Base-by-base conservation (phyloP, 2,329 filamentous ascomycete species). In the Xylaria arbuscula region DNA sequence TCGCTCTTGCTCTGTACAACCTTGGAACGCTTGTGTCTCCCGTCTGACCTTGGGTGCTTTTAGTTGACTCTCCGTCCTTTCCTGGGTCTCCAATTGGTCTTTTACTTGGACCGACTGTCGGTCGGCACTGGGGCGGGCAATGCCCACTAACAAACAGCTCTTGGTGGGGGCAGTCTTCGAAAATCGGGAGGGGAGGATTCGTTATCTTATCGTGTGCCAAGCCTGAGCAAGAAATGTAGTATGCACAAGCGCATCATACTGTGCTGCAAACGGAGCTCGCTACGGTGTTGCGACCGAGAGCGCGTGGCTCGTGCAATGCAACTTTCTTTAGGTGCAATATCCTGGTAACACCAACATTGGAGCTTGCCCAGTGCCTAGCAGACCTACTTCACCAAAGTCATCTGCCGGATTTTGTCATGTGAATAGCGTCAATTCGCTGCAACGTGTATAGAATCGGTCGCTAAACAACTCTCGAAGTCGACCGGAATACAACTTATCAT, bases 221-320 rank as follows among this genome's bases (percentile, higher is more conserved):
- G 51, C 10, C 28, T n/a, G 36, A 57, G 32, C n/a, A 6, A 7
- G 17, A 17, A 45, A 45, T 11, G n/a, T 36, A n/a, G 22, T 57
- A 64, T 61, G 66, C 55, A 68, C 22, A 34, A 64, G 51, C 9
- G 58, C 57, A 69, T 59, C 58, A 66, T 59, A 62, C 50, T 36
- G 51, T 64, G 13, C 15, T 36, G 19, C 1, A 11, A 4, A 45
- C 40, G 1, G 40, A 17, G 40, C 13, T 7, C 1, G 17, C 9
- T 19, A 19, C n/a, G n/a, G 17, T 19, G n/a, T 47, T 28, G 7
- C n/a, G n/a, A n/a, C 24, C 11, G 13, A 45, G 38, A 50, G 59
- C 65, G 56, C 32, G 68, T 72, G 70, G 70, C 70, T 72, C 65
- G 70, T 72, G 65, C 67, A 28, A 58, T 19, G 22, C 13, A 62